Evolutionary conservation across 139 green algal species (phyloP).

Genomic region (Asterochloris erici): DNA sequence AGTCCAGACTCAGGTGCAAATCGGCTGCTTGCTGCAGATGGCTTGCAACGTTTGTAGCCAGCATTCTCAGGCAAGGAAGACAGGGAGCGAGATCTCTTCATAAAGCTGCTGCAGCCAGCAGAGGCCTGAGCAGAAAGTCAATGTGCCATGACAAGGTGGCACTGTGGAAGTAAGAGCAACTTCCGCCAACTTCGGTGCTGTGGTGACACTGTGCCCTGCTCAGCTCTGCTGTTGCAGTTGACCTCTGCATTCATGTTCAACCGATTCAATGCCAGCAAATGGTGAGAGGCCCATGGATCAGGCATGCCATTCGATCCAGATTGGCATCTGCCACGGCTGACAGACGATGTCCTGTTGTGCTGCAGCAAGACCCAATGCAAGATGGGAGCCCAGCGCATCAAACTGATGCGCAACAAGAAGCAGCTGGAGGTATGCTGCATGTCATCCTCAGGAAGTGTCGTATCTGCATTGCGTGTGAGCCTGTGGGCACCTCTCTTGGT

Average conservation of each 20-base stretch:
- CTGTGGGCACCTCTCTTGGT: neutral
- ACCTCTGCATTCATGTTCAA: conserved; percentile 12
- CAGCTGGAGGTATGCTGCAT: conserved; percentile 28
- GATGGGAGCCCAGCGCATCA: conserved; percentile 64
- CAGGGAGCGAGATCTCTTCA: too few relatives aligned
- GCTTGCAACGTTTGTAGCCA: too few relatives aligned
- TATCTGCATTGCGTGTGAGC: neutral
- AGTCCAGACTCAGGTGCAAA: too few relatives aligned
- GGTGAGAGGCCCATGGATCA: conserved; percentile 7
- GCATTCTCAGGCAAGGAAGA: too few relatives aligned
- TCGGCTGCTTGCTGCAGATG: too few relatives aligned
- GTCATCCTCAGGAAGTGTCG: neutral
- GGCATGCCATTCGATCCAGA: neutral
- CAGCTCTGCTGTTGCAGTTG: neutral
- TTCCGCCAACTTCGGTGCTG: neutral
- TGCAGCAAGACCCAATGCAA: conserved; percentile 68
- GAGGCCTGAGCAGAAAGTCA: too few relatives aligned
- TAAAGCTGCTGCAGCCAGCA: too few relatives aligned
- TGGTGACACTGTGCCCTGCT: neutral
- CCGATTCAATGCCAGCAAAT: conserved; percentile 33
- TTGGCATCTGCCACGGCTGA: neutral
- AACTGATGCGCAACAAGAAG: conserved; percentile 76
- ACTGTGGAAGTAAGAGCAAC: too few relatives aligned
- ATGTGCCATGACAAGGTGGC: too few relatives aligned
- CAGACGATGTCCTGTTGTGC: neutral